Evolutionary conservation across 345 rosid species (phyloP).

Genomic region (Angophora floribunda): DNA sequence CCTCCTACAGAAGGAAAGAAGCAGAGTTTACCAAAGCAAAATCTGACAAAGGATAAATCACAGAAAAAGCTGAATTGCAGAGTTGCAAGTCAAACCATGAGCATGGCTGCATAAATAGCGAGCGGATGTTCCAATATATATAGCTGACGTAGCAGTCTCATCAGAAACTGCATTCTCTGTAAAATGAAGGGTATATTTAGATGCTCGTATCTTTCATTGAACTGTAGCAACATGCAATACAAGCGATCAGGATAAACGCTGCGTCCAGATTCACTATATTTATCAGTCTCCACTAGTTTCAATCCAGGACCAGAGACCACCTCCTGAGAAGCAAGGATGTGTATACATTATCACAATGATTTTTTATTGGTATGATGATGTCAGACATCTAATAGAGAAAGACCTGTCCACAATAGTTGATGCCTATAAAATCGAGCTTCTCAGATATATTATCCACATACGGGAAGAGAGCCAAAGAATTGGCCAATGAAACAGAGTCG

Average conservation of each 20-base stretch:
- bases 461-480: constrained; percentile 68
- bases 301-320: constrained; percentile 69
- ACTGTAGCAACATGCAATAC: constrained; percentile 57
- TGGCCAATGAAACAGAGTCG: constrained; percentile 65
- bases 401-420: constrained; percentile 97
- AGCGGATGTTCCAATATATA: constrained; percentile 83
- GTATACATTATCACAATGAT: not conserved
- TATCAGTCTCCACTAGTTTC: constrained; percentile 84
- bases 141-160: constrained; percentile 77
- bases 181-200: constrained; percentile 62
- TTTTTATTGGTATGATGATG: not conserved
- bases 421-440: constrained; percentile 82
- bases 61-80: not conserved
- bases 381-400: not conserved
- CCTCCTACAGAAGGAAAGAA: constrained; percentile 41
- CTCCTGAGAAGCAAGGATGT: constrained; percentile 40
- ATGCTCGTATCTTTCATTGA: constrained; percentile 78
- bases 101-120: constrained; percentile 82
- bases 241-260: constrained; percentile 94
- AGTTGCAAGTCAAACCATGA: constrained; percentile 31
- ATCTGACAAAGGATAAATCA: not conserved
- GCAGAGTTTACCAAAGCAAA: not conserved
- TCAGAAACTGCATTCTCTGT: constrained; percentile 90
- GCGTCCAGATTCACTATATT: constrained; percentile 96
- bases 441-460: constrained; percentile 58